These are phyloP conservation scores for Arctostaphylos glauca DNA, from an alignment of 148 eudicot species.

Conservation along the genomic window DNA sequence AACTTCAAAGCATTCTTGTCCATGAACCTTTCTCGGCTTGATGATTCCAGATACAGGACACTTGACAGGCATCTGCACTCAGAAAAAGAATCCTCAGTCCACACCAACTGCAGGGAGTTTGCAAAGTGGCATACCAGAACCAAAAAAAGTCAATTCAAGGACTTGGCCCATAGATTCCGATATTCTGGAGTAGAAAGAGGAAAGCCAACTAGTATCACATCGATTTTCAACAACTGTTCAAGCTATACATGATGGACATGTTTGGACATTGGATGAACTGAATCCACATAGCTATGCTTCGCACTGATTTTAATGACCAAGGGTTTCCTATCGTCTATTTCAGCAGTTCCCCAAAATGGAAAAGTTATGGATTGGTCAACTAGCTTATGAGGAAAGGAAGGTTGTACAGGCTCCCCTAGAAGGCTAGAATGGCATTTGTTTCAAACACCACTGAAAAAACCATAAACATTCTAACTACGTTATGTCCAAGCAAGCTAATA, in stretches of 20 bases:
- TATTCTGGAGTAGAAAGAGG: neutral
- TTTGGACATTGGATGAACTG: neutral
- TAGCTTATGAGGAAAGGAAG: neutral
- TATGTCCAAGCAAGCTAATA: constrained; percentile 8
- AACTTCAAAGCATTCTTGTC: constrained; percentile 78
- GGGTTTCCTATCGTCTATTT: neutral
- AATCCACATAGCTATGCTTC: neutral
- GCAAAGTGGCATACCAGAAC: neutral
- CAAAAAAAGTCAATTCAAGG: neutral
- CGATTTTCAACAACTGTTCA: neutral
- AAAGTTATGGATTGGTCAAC: neutral
- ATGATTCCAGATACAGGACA: constrained; percentile 74
- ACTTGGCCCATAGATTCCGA: neutral
- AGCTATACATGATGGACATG: neutral
- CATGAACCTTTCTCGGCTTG: constrained; percentile 62
- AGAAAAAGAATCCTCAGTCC: neutral
- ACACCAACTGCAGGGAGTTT: neutral
- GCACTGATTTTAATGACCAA: neutral
- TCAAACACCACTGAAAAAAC: neutral
- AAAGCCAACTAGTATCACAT: neutral
- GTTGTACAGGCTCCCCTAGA: neutral
- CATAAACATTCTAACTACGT: neutral
- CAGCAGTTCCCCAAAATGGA: neutral
- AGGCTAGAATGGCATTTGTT: neutral
- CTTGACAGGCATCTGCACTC: constrained; percentile 67